phyloP scores from a whole-genome alignment of 345 rosid genomes.

The thale cress (Arabidopsis thaliana) region TAIR10.1 NC_003071.7:14380501-14381000 shows the following conservation, averaged over 20 bases:
- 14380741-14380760: slow-evolving; percentile 53
- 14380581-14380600: slow-evolving; percentile 92
- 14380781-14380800: slow-evolving; percentile 95
- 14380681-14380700: slow-evolving; percentile 9
- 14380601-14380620: slow-evolving; percentile 93
- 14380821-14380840: slow-evolving; percentile 80
- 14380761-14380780: slow-evolving; percentile 88
- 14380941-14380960: neutral
- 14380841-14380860: neutral
- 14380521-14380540: slow-evolving; percentile 96
- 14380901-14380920: slow-evolving; percentile 3
- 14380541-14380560: slow-evolving; percentile 90
- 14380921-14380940: neutral
- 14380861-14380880: slow-evolving; percentile 19
- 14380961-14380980: neutral
- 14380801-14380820: slow-evolving; percentile 92
- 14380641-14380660: slow-evolving; percentile 97
- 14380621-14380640: slow-evolving; percentile 96
- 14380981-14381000: neutral
- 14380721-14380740: slow-evolving; percentile 2
- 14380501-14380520: slow-evolving; percentile 78
- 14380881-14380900: slow-evolving; percentile 19
- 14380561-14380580: slow-evolving; percentile 90
- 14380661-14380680: slow-evolving; percentile 43
- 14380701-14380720: slow-evolving; percentile 18